These are phyloP conservation scores for Periglandula ipomoeae DNA, from an alignment of 2,329 filamentous ascomycete genomes.

Conservation along the genomic window DNA sequence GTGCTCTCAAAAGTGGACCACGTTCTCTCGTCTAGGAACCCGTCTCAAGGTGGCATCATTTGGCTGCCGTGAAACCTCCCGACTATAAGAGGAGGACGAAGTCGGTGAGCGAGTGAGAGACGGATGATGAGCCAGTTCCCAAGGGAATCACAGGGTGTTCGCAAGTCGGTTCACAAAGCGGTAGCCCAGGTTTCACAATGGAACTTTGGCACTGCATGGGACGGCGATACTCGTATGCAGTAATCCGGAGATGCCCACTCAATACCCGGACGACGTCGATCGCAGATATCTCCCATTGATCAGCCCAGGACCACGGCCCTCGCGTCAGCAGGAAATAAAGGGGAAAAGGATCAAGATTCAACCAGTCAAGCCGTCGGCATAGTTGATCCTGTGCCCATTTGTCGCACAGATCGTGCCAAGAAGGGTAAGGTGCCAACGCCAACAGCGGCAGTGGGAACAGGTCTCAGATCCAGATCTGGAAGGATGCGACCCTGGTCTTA, in stretches of 20 bases:
- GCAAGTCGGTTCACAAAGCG: neutral
- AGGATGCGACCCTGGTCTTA: neutral
- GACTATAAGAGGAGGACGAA: neutral
- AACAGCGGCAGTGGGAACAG: neutral
- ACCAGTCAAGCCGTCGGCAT: neutral
- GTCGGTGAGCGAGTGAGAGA: neutral
- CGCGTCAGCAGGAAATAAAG: neutral
- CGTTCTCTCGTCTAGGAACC: neutral
- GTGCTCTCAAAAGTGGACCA: neutral
- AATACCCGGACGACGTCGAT: neutral
- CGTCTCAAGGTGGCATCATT: neutral
- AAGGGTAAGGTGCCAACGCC: neutral
- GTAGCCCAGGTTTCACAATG: neutral
- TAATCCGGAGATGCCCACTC: neutral
- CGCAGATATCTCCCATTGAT: neutral
- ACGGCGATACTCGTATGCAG: constrained; percentile 1
- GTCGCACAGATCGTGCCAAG: constrained; percentile 2
- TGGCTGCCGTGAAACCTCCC: neutral
- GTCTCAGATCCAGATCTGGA: constrained; percentile 4
- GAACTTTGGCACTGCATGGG: neutral
- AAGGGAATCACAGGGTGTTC: neutral
- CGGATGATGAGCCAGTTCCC: neutral
- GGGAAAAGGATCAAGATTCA: neutral
- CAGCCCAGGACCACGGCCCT: neutral
- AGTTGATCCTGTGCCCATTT: neutral